phyloP scores from a whole-genome alignment of 202 grass and related monocot genomes.

The Eragrostis tef region DNA sequence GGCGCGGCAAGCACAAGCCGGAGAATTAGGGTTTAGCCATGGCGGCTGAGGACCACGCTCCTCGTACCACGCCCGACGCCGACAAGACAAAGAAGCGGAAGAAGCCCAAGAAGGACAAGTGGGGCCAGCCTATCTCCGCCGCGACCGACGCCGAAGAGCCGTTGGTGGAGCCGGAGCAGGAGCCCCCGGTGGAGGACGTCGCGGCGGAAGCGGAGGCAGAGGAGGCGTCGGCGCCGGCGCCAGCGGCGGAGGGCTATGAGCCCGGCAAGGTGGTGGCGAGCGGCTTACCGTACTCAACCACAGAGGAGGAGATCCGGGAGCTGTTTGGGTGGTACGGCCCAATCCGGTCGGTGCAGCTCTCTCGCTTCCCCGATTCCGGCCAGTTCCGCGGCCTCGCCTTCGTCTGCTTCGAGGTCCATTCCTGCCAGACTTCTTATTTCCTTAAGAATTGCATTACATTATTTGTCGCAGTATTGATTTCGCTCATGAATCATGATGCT shows the following conservation, averaged over 20 bases:
- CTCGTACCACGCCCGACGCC: slow-evolving; percentile 19
- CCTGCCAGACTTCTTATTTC: neutral
- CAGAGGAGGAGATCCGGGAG: slow-evolving; percentile 66
- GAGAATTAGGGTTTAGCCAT: slow-evolving; percentile 60
- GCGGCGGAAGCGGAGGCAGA: neutral
- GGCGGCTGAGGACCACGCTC: slow-evolving; percentile 52
- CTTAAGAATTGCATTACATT: neutral
- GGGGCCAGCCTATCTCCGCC: slow-evolving; percentile 68
- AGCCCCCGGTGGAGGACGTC: slow-evolving; percentile 8
- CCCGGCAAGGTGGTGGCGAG: slow-evolving; percentile 77
- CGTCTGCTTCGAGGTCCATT: slow-evolving; percentile 69
- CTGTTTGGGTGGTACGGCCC: slow-evolving; percentile 69
- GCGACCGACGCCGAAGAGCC: slow-evolving; percentile 34
- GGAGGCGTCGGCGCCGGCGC: too few species aligned
- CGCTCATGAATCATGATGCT: neutral
- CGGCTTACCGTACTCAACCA: slow-evolving; percentile 80
- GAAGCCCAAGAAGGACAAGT: slow-evolving; percentile 85
- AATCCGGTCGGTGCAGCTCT: slow-evolving; percentile 73
- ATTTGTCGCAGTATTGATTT: neutral
- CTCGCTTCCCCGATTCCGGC: slow-evolving; percentile 79
- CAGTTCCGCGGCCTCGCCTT: slow-evolving; percentile 86
- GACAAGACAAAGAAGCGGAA: slow-evolving; percentile 62
- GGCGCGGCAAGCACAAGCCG: neutral
- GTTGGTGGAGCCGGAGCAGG: slow-evolving; percentile 35
- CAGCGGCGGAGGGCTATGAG: slow-evolving; percentile 51